phyloP scores from a whole-genome alignment of 345 rosid species.

The Eucalyptus tenuipes region DNA sequence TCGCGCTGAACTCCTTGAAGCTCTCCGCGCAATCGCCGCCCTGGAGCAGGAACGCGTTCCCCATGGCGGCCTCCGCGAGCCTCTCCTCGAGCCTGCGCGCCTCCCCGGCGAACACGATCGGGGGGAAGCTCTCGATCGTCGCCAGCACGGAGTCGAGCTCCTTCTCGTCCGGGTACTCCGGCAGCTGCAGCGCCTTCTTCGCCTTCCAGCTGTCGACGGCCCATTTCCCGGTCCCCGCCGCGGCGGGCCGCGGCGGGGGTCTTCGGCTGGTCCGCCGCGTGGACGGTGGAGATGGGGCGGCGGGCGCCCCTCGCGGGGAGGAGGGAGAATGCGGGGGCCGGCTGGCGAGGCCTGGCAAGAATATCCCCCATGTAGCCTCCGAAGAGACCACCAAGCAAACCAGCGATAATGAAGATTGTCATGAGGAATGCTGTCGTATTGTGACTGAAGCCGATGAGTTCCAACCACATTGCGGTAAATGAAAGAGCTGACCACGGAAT shows the following conservation, averaged over 20 bases:
- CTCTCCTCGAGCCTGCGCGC: background rate
- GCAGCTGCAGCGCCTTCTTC: no score
- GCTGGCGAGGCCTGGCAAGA: no score
- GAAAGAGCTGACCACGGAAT: slow-evolving; percentile 83
- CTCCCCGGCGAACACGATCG: background rate
- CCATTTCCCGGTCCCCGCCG: no score
- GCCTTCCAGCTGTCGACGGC: no score
- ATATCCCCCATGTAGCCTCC: slow-evolving; percentile 83
- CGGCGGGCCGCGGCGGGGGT: no score
- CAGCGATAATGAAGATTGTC: slow-evolving; percentile 40
- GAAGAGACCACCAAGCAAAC: slow-evolving; percentile 67
- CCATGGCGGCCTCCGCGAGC: background rate
- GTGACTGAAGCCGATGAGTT: slow-evolving; percentile 76
- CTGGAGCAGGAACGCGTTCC: background rate
- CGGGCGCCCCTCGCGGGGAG: no score
- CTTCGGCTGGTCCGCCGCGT: no score
- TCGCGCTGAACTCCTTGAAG: background rate
- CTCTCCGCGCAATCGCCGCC: background rate
- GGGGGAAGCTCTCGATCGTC: background rate
- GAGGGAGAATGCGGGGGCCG: no score
- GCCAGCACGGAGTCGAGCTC: no score
- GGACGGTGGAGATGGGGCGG: no score
- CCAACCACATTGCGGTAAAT: slow-evolving; percentile 87
- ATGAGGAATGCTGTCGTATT: slow-evolving; percentile 46
- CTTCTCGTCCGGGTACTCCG: no score